Evolutionary conservation across 495 filamentous ascomycete species (phyloP).

Genomic region (Pseudomonodictys pantanalensis): DNA sequence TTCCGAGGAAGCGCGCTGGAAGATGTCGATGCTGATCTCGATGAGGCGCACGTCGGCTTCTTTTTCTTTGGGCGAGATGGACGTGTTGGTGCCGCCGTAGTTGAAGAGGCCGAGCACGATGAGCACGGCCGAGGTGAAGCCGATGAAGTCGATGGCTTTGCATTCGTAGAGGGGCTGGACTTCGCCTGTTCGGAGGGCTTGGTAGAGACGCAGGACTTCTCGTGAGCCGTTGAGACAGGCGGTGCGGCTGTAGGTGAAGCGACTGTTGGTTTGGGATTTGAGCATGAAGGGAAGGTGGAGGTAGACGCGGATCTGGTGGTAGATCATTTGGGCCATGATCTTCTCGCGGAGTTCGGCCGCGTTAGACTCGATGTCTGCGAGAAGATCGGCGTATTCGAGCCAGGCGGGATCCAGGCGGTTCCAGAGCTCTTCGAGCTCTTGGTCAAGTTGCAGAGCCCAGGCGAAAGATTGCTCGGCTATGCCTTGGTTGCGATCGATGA

Average conservation of each 20-base stretch:
- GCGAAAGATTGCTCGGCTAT: slow-evolving; percentile 42
- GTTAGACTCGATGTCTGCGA: slow-evolving; percentile 24
- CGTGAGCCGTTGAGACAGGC: slow-evolving; percentile 51
- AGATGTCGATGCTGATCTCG: slow-evolving; percentile 42
- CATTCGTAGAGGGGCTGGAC: slow-evolving; percentile 45
- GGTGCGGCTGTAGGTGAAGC: slow-evolving; percentile 43
- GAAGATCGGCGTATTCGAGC: slow-evolving; percentile 27
- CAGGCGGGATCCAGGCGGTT: slow-evolving; percentile 42
- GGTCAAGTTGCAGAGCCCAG: slow-evolving; percentile 48
- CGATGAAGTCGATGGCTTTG: slow-evolving; percentile 56
- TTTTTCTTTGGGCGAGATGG: slow-evolving; percentile 35
- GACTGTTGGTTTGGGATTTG: slow-evolving; percentile 45
- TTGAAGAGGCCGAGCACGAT: slow-evolving; percentile 50
- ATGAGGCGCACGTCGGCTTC: slow-evolving; percentile 51
- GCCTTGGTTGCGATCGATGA: slow-evolving; percentile 53
- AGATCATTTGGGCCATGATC: slow-evolving; percentile 48
- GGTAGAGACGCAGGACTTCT: slow-evolving; percentile 48
- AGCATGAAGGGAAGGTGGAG: slow-evolving; percentile 58
- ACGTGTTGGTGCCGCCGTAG: slow-evolving; percentile 32
- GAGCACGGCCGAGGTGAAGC: slow-evolving; percentile 52
- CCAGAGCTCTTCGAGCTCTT: slow-evolving; percentile 47
- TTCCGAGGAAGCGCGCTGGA: slow-evolving; percentile 43
- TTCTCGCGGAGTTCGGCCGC: slow-evolving; percentile 38
- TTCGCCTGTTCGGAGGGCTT: slow-evolving; percentile 41
- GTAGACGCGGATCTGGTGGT: slow-evolving; percentile 46